Percentiles rank a stretch among this genome's conserved stretches.
phyloP scores from a whole-genome alignment of 176 grass and related monocot genomes.

The Tuctoria greenei region DNA sequence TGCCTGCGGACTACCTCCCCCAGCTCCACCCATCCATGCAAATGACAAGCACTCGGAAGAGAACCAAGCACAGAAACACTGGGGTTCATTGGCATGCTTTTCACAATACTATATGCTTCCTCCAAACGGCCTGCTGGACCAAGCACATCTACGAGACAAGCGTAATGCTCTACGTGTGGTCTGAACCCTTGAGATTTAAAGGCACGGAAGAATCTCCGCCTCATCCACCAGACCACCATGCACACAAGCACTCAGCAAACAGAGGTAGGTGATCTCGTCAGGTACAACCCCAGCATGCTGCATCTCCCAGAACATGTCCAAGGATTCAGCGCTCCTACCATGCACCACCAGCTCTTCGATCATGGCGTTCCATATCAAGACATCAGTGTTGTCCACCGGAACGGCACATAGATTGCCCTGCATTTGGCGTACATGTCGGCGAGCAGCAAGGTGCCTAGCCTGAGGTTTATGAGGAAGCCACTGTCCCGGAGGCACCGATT shows the following conservation, averaged over 20 bases:
- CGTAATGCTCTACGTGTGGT: constrained; percentile 64
- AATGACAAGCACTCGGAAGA: constrained; percentile 49
- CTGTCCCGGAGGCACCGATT: constrained; percentile 43
- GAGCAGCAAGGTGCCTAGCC: constrained; percentile 49
- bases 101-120: constrained; percentile 54
- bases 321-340: constrained; percentile 47
- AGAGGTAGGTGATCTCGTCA: constrained; percentile 70
- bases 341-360: constrained; percentile 62
- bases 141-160: constrained; percentile 71
- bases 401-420: constrained; percentile 47
- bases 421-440: constrained; percentile 71
- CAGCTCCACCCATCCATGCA: constrained; percentile 66
- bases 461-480: constrained; percentile 38
- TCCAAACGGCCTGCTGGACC: constrained; percentile 56
- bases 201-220: constrained; percentile 51
- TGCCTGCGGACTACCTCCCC: constrained; percentile 59
- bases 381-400: constrained; percentile 38
- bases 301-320: constrained; percentile 65
- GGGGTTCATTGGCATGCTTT: constrained; percentile 59
- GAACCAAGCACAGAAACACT: constrained; percentile 65
- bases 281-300: constrained; percentile 23
- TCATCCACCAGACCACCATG: constrained; percentile 68
- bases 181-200: constrained; percentile 51
- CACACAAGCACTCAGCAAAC: constrained; percentile 51
- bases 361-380: constrained; percentile 66